Evolutionary conservation across 495 filamentous ascomycete genomes (phyloP).

Genomic region (Cercophora scortea): DNA sequence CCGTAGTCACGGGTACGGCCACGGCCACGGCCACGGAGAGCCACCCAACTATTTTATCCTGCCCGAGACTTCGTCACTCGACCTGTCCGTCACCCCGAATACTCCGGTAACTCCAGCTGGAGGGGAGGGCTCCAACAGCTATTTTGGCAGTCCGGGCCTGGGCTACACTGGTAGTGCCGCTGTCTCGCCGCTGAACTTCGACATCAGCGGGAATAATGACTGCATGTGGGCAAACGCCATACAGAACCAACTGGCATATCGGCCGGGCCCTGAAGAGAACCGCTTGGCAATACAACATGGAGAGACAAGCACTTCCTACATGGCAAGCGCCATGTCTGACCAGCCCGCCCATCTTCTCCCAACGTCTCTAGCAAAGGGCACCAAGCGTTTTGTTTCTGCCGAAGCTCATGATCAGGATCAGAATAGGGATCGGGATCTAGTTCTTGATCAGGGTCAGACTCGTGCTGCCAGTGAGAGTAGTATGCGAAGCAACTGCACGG

Average conservation of each 20-base stretch:
- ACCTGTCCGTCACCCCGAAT: background rate
- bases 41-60: background rate
- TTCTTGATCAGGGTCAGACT: too few relatives aligned
- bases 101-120: background rate
- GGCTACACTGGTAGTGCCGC: background rate
- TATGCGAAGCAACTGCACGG: background rate
- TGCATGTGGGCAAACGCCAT: slow-evolving; percentile 19
- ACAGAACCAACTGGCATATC: background rate
- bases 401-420: too few relatives aligned
- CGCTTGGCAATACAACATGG: background rate
- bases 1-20: background rate
- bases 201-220: slow-evolving; percentile 2
- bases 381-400: too few relatives aligned
- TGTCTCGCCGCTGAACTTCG: background rate
- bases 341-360: too few relatives aligned
- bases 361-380: too few relatives aligned
- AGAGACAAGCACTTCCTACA: background rate
- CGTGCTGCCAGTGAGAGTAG: too few relatives aligned
- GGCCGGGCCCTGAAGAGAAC: background rate
- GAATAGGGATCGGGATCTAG: too few relatives aligned
- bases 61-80: too few relatives aligned
- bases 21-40: background rate
- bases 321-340: background rate
- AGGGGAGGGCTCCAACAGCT: background rate
- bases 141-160: background rate